Evolutionary conservation across 768 basidiomycete genomes (phyloP), one percentile per base, ranked within the genome.

Genomic region (Lactifluus pinguis): DNA sequence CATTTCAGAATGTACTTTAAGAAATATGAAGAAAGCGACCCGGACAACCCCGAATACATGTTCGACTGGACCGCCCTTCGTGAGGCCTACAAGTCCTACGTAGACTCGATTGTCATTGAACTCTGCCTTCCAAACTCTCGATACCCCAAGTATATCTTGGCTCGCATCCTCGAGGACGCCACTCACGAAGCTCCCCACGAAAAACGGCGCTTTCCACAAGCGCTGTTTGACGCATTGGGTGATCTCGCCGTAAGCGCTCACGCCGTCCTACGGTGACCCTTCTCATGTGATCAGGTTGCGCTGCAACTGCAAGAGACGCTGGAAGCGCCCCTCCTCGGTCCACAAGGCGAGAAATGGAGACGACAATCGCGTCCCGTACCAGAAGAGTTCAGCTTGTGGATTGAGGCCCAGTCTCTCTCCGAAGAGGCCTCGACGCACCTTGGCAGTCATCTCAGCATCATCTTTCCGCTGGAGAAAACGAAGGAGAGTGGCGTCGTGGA

Each of bases 81-180:
- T 65, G 76, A 77, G 34, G 84, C 85, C 21, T 83, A 86, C 66
- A 78, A 79, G 66, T 92, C 91, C 4, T 91, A 90, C 73, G 72
- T 92, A 52, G 90, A 92, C 71, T 89, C 88, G 0, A 87, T 92
- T 60, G 80, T 93, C 62, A 81, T 92, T 60, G 91, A 93, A 69
- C 72, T 93, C 6, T 88, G 85, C 67, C 85, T 92, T 64, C 90
- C 91, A 6, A 74, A 76, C 50, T 83, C 84, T 3, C 75, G 77
- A 0, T 88, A 87, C 71, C 85, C 88, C 5, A 82, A 80, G 68
- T 76, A 79, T 53, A 75, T 91, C 47, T 69, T 93, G 29, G 83
- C 82, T 66, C 77, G 82, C 59, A 79, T 89, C 30, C 76, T 93
- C 30, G 80, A 79, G 54, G 88, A 92, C 47, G 84, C 86, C 10